Conservation (phyloP, 306 rosid genomes). For the Mucuna pruriens region DNA sequence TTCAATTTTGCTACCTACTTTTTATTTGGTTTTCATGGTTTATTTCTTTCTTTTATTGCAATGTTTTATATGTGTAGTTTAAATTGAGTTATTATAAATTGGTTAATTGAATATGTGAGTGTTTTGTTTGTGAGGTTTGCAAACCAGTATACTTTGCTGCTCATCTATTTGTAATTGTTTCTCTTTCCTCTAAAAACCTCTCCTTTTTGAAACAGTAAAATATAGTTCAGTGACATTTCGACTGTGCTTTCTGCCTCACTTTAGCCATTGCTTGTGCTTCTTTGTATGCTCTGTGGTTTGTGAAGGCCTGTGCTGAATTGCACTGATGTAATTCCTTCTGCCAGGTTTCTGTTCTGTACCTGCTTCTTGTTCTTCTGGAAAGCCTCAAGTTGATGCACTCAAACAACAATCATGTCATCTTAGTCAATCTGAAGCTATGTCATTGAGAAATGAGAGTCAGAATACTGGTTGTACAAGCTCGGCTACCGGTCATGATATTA, state of each 20-base stretch:
- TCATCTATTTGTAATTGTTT: not conserved
- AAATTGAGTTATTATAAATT: not conserved
- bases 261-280: constrained; percentile 22
- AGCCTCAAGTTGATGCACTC: constrained; percentile 45
- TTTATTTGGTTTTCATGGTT: constrained; percentile 6
- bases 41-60: not conserved
- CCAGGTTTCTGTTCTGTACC: constrained; percentile 50
- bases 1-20: not conserved
- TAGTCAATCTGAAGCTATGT: constrained; percentile 47
- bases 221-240: not conserved
- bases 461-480: constrained; percentile 49
- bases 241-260: constrained; percentile 24
- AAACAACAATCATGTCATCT: constrained; percentile 55
- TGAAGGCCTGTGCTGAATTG: not conserved
- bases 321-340: constrained; percentile 37
- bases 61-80: no score
- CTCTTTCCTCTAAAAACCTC: not conserved
- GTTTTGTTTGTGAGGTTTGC: constrained; percentile 18
- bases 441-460: no score
- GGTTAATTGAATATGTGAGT: not conserved
- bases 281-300: constrained; percentile 18
- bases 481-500: constrained; percentile 40
- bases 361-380: constrained; percentile 51
- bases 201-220: not conserved
- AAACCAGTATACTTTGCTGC: not conserved